These are phyloP conservation scores for Aspergillus tamarii DNA, from an alignment of 2,329 filamentous ascomycete genomes.

Conservation along the genomic window DNA sequence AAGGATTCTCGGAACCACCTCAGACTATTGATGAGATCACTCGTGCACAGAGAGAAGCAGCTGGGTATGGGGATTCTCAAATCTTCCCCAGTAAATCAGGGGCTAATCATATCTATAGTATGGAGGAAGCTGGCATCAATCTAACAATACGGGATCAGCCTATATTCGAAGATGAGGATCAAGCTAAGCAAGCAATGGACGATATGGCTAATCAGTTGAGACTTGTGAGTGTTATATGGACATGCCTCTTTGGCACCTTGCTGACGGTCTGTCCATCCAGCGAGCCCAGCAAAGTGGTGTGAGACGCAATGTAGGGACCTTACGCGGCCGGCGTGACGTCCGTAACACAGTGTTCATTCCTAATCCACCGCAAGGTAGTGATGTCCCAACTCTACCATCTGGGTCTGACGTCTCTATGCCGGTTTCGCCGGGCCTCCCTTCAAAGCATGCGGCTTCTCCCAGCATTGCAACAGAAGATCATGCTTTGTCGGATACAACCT, in stretches of 20 bases:
- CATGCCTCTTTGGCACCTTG: background rate
- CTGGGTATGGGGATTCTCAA: slow-evolving; percentile 32
- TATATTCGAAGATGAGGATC: slow-evolving; percentile 53
- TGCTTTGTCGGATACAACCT: slow-evolving; percentile 80
- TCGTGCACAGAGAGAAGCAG: slow-evolving; percentile 48
- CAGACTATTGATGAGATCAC: slow-evolving; percentile 49
- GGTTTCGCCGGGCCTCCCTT: slow-evolving; percentile 39
- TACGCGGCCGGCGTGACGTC: slow-evolving; percentile 86
- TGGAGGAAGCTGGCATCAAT: slow-evolving; percentile 50
- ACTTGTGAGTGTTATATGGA: slow-evolving; percentile 35
- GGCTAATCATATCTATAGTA: slow-evolving; percentile 31
- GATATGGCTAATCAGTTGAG: slow-evolving; percentile 54
- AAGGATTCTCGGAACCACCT: slow-evolving; percentile 46
- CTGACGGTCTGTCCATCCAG: slow-evolving; percentile 28
- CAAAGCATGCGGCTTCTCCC: slow-evolving; percentile 50
- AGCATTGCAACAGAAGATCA: slow-evolving; percentile 65
- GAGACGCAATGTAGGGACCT: slow-evolving; percentile 71
- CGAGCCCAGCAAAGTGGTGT: slow-evolving; percentile 57
- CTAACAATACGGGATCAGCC: slow-evolving; percentile 54
- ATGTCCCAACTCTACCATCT: slow-evolving; percentile 32
- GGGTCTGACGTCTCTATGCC: slow-evolving; percentile 32
- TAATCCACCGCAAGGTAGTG: slow-evolving; percentile 41
- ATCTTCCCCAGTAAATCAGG: background rate
- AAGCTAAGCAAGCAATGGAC: slow-evolving; percentile 52
- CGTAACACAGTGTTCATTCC: slow-evolving; percentile 88